Percentiles rank a stretch among this genome's conserved stretches.
phyloP scores from a whole-genome alignment of 2,329 filamentous ascomycete species.

The Lasiodiplodia hormozganensis region DNA sequence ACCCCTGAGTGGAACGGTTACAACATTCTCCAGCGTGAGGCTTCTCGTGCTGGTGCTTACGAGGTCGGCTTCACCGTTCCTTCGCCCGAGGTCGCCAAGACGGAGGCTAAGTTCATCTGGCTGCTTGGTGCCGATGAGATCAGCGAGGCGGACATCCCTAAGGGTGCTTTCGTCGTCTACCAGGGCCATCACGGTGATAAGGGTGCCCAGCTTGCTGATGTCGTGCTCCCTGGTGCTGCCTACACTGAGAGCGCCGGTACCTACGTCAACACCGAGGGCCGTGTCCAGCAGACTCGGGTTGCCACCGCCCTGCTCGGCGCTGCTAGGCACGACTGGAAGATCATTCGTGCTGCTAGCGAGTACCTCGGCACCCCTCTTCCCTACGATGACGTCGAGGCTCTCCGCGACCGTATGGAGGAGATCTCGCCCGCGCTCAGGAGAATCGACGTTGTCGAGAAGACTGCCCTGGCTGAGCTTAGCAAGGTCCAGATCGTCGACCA shows the following conservation, averaged over 20 bases:
- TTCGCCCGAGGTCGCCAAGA: conserved; percentile 79
- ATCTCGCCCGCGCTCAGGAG: conserved; percentile 88
- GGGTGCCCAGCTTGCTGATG: conserved; percentile 89
- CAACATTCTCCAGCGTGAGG: conserved; percentile 93
- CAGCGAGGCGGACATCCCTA: conserved; percentile 82
- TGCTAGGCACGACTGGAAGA: conserved; percentile 97
- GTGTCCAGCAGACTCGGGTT: conserved; percentile 90
- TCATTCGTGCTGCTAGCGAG: conserved; percentile 89
- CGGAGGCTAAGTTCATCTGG: conserved; percentile 94
- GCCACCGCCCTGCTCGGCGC: conserved; percentile 90
- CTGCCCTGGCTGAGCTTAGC: conserved; percentile 71
- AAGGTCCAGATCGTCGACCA: conserved; percentile 96
- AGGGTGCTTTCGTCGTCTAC: conserved; percentile 95
- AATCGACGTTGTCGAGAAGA: conserved; percentile 90
- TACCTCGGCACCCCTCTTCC: conserved; percentile 86
- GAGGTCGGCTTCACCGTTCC: conserved; percentile 94
- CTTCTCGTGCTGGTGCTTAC: conserved; percentile 90
- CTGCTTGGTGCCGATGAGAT: conserved; percentile 95
- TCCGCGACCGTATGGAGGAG: conserved; percentile 93
- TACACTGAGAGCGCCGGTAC: conserved; percentile 98
- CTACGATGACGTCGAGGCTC: conserved; percentile 88
- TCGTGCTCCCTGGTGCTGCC: conserved; percentile 90
- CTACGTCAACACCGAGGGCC: conserved; percentile 97
- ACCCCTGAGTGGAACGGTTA: conserved; percentile 96
- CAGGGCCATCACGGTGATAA: conserved; percentile 97